Evolutionary conservation across 495 filamentous ascomycete species (phyloP), one percentile per base, ranked within the genome.

Genomic region (Hypoxylon lenormandii): DNA sequence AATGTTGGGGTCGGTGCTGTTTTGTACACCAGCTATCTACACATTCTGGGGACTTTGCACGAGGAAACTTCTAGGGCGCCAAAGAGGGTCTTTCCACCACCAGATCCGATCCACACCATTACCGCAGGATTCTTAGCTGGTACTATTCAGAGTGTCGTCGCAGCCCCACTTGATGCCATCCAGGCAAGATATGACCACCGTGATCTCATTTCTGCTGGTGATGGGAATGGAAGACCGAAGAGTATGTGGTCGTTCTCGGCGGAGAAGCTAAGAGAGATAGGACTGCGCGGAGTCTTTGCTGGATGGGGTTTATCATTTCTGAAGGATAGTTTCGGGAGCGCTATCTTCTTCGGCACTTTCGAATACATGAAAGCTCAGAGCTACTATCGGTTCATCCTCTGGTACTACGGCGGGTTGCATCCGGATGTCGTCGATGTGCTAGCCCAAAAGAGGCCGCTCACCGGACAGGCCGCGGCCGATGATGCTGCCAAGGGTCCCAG

Each of bases 161-260:
- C 93, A 0, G 92, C 93, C 0, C 93, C 93, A 1, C 81, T 97
- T n/a, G 93, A 97, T 74, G 93, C 93, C 3, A 83, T 97, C 5
- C 90, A 93, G 74, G 88, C 92, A 21, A 86, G 93, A 43, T 91
- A 93, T 66, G 87, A 89, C 49, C 88, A 90, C 43, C 82, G 80
- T 49, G 89, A 92, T 47, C 85, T 93, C 64, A 79, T 92, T 6
- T 80, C 86, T 58, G 86, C 86, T 58, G 87, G 87, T 5, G 86
- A 85, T 2, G 59, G 47, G 47, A 49, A 64, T 28, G 65, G 71
- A n/a, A 70, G 72, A 58, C 91, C 92, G 66, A 86, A 83, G 64
- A 93, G 85, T 71, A 92, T 97, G 87, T 97, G 91, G 91, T 81
- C 87, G 2, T 97, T 95, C 67, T 87, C 88, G 2, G 78, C 78